These are phyloP conservation scores for Sisymbrium irio DNA, from an alignment of 345 rosid species.

Conservation along the genomic window DNA sequence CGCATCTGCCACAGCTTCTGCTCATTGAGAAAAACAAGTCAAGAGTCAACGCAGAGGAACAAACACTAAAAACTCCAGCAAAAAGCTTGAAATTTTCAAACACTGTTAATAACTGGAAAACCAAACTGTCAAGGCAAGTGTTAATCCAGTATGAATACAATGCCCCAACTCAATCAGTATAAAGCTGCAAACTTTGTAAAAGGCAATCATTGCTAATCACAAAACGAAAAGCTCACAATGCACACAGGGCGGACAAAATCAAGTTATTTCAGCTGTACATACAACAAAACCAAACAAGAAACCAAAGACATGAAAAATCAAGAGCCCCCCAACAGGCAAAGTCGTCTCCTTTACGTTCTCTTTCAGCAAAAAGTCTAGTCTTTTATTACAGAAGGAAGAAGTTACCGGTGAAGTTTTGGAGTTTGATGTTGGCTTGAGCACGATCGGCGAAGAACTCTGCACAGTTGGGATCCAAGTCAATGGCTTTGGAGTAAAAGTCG, in stretches of 20 bases:
- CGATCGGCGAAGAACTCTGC: constrained; percentile 83
- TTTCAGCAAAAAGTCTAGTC: background rate
- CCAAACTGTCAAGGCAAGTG: background rate
- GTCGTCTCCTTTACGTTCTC: background rate
- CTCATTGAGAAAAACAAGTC: constrained; percentile 14
- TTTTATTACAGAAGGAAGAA: background rate
- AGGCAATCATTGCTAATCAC: background rate
- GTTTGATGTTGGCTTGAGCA: constrained; percentile 87
- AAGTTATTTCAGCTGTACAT: background rate
- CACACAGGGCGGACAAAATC: background rate
- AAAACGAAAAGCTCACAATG: background rate
- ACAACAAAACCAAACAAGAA: background rate
- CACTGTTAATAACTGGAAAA: background rate
- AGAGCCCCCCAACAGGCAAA: background rate
- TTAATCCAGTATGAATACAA: background rate
- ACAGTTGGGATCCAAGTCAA: constrained; percentile 54
- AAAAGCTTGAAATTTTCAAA: no score
- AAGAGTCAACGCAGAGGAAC: background rate
- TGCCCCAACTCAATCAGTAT: background rate
- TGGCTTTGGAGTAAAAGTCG: constrained; percentile 79
- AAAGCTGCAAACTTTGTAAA: background rate
- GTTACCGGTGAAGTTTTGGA: constrained; percentile 64
- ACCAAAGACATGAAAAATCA: background rate
- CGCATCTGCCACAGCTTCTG: constrained; percentile 90
- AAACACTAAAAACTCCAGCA: background rate